These are phyloP conservation scores for Lentinula aciculospora DNA, from an alignment of 768 basidiomycete species.

Conservation along the genomic window DNA sequence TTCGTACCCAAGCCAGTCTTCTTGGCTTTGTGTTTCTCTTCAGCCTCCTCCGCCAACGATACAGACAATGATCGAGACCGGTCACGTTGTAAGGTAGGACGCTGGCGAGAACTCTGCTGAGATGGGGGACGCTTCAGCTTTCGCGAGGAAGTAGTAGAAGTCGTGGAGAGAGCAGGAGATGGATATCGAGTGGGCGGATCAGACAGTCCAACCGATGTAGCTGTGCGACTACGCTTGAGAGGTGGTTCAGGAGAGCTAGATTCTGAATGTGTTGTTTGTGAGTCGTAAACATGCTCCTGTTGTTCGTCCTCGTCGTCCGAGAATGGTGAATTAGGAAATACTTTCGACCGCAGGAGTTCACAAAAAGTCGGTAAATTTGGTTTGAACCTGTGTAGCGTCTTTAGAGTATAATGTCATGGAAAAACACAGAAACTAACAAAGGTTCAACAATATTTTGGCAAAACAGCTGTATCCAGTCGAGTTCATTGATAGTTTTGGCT, in stretches of 20 bases:
- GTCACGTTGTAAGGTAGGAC: conserved; percentile 24
- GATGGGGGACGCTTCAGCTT: neutral
- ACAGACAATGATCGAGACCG: conserved; percentile 63
- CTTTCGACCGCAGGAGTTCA: conserved; percentile 54
- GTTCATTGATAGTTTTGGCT: conserved; percentile 22
- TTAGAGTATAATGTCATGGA: neutral
- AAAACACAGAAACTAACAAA: conserved; percentile 34
- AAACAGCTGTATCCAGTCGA: conserved; percentile 75
- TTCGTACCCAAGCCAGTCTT: conserved; percentile 31
- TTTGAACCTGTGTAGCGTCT: conserved; percentile 44
- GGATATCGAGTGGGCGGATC: conserved; percentile 1
- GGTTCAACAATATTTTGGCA: conserved; percentile 62
- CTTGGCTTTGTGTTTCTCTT: conserved; percentile 28
- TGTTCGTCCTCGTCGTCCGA: conserved; percentile 33
- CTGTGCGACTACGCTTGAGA: neutral
- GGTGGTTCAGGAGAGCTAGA: neutral
- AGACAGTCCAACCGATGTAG: neutral
- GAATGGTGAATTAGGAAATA: conserved; percentile 63
- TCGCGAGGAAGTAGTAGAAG: neutral
- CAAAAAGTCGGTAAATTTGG: conserved; percentile 45
- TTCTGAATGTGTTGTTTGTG: neutral
- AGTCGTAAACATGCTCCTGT: neutral
- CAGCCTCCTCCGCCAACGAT: conserved; percentile 61
- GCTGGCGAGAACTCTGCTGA: neutral
- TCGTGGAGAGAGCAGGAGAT: conserved; percentile 9